A percentile compares a stretch with the other conserved stretches of the same genome.
Evolutionary conservation across 371 early-diverging fungal genomes (phyloP).

Genomic region (Syncephalis fuscata): DNA sequence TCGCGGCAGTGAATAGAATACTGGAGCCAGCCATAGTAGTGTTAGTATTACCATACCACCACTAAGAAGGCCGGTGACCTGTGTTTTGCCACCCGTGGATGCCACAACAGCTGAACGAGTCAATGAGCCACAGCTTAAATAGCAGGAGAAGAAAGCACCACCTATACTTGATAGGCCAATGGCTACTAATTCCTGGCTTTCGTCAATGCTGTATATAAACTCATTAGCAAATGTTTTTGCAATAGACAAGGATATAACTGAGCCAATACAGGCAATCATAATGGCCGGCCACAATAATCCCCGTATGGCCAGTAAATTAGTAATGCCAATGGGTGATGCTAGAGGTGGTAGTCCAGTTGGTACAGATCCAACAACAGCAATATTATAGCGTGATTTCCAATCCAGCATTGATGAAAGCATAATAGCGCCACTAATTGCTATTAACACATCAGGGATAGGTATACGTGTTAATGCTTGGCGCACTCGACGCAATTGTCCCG

Average conservation of each 20-base stretch:
- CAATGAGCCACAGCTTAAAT: constrained; percentile 82
- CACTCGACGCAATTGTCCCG: no score
- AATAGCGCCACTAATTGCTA: not conserved
- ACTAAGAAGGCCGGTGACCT: constrained; percentile 68
- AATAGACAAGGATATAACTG: constrained; percentile 86
- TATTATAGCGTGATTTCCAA: not conserved
- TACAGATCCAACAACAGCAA: not conserved
- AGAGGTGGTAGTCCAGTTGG: constrained; percentile 1
- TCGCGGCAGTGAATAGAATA: constrained; percentile 73
- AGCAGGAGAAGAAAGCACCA: constrained; percentile 66
- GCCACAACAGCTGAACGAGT: constrained; percentile 82
- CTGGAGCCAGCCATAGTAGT: constrained; percentile 56
- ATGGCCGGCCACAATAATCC: constrained; percentile 48
- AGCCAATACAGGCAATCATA: constrained; percentile 81
- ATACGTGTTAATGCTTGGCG: not conserved
- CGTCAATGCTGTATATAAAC: constrained; percentile 73
- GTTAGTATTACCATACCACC: constrained; percentile 58
- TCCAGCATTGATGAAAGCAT: not conserved
- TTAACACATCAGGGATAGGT: not conserved
- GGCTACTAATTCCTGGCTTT: constrained; percentile 90
- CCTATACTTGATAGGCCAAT: constrained; percentile 69
- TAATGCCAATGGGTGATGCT: not conserved
- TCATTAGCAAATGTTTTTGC: constrained; percentile 76
- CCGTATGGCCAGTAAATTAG: constrained; percentile 4
- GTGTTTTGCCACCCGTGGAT: constrained; percentile 75